Evolutionary conservation across 2,329 filamentous ascomycete species (phyloP).

Genomic region (Pseudocercospora musae): DNA sequence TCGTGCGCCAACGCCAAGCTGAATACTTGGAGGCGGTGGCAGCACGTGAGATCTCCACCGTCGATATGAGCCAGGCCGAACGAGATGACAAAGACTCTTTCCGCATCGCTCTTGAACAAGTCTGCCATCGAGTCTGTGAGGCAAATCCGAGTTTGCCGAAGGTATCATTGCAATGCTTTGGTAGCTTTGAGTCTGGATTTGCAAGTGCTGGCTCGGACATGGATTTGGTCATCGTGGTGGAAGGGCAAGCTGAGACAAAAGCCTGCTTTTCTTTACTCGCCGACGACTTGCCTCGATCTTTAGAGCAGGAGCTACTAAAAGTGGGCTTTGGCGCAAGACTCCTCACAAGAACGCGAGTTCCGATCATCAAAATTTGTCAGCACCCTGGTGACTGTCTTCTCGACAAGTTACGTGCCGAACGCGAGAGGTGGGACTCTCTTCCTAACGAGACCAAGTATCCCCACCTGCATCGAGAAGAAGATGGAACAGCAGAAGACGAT

Average conservation of each 20-base stretch:
- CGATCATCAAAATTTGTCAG: conserved; percentile 84
- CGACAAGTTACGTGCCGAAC: conserved; percentile 60
- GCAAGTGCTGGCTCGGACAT: conserved; percentile 86
- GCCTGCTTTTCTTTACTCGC: conserved; percentile 43
- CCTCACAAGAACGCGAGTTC: conserved; percentile 73
- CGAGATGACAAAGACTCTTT: conserved; percentile 70
- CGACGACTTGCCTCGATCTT: conserved; percentile 62
- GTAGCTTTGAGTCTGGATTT: conserved; percentile 79
- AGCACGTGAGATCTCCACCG: conserved; percentile 50
- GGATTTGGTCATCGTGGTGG: conserved; percentile 76
- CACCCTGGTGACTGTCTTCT: conserved; percentile 61
- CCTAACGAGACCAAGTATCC: conserved; percentile 45
- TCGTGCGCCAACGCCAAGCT: conserved; percentile 35
- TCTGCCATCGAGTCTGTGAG: conserved; percentile 60
- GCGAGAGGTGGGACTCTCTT: conserved; percentile 67
- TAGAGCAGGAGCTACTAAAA: conserved; percentile 72
- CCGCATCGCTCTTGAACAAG: conserved; percentile 59
- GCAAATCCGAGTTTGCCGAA: conserved; percentile 42
- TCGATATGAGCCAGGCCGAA: conserved; percentile 63
- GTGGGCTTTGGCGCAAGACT: conserved; percentile 72
- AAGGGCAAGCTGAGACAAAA: conserved; percentile 23
- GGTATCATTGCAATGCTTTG: conserved; percentile 73
- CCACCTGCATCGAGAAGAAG: conserved; percentile 27
- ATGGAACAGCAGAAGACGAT: conserved; percentile 18
- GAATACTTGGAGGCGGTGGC: conserved; percentile 45